Conservation (phyloP, 768 basidiomycete genomes). For the Suillus placidus region DNA sequence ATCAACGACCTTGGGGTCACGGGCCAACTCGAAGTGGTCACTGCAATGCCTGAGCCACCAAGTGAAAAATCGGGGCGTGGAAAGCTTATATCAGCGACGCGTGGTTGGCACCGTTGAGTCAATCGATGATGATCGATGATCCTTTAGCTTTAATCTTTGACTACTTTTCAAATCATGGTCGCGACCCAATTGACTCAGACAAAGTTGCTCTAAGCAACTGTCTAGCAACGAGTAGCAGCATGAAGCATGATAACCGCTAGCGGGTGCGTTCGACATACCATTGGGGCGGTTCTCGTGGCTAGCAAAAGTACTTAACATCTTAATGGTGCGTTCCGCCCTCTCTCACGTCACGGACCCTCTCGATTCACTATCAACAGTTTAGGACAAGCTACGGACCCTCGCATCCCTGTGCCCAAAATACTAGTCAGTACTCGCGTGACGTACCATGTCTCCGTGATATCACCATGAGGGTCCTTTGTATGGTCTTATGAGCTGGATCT, state of each 20-base stretch:
- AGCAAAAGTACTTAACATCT: not conserved
- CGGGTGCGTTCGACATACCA: not conserved
- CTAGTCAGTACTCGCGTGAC: not conserved
- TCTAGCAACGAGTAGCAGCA: not conserved
- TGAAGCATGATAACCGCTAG: not conserved
- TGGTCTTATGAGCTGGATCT: not conserved
- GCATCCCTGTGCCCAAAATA: not conserved
- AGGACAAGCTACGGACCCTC: not conserved
- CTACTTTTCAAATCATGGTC: not conserved
- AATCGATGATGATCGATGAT: not conserved
- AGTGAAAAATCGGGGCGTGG: conserved; percentile 36
- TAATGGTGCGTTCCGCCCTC: not conserved
- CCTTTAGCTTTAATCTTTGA: not conserved
- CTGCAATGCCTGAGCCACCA: conserved; percentile 23
- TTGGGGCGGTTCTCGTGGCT: not conserved
- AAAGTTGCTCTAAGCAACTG: not conserved
- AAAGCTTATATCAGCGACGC: conserved; percentile 36
- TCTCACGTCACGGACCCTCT: not conserved
- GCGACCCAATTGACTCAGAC: not conserved
- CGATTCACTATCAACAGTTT: not conserved
- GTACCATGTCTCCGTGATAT: not conserved
- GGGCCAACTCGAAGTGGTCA: conserved; percentile 27
- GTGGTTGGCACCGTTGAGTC: not conserved
- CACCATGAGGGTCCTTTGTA: not conserved
- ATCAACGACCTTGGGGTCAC: conserved; percentile 35